Conservation (phyloP, 2,329 filamentous ascomycete genomes). For the Ophiostoma sp. region DNA sequence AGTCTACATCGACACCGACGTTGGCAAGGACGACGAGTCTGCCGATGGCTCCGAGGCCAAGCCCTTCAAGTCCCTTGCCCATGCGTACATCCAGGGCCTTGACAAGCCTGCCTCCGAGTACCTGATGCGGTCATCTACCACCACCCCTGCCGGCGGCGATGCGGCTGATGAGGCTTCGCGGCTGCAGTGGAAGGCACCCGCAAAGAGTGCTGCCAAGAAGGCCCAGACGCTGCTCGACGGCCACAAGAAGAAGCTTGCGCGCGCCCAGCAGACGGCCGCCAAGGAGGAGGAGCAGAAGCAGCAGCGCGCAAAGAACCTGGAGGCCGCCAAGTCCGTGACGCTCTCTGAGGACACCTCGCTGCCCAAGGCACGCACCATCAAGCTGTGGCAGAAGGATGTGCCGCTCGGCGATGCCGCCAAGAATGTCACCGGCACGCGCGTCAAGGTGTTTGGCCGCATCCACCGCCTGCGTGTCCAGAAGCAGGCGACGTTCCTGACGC, state of each 20-base stretch:
- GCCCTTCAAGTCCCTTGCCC: constrained; percentile 76
- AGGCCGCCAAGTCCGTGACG: constrained; percentile 75
- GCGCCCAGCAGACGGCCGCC: constrained; percentile 66
- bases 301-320: constrained; percentile 62
- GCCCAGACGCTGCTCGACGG: constrained; percentile 66
- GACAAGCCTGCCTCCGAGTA: constrained; percentile 55
- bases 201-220: constrained; percentile 83
- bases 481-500: constrained; percentile 78
- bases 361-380: constrained; percentile 68
- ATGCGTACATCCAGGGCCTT: constrained; percentile 68
- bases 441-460: constrained; percentile 75
- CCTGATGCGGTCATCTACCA: constrained; percentile 62
- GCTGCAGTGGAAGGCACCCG: constrained; percentile 71
- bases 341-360: constrained; percentile 67
- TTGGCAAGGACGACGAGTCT: constrained; percentile 63
- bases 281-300: constrained; percentile 67
- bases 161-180: constrained; percentile 57
- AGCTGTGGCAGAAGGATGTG: constrained; percentile 43
- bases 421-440: constrained; percentile 61
- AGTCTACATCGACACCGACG: constrained; percentile 76
- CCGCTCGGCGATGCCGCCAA: constrained; percentile 46
- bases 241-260: constrained; percentile 78
- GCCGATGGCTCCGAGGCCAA: constrained; percentile 63
- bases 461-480: constrained; percentile 78
- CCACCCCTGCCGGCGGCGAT: constrained; percentile 56